Evolutionary conservation across 2,329 filamentous ascomycete genomes (phyloP).

Genomic region (Harringtonia lauricola): DNA sequence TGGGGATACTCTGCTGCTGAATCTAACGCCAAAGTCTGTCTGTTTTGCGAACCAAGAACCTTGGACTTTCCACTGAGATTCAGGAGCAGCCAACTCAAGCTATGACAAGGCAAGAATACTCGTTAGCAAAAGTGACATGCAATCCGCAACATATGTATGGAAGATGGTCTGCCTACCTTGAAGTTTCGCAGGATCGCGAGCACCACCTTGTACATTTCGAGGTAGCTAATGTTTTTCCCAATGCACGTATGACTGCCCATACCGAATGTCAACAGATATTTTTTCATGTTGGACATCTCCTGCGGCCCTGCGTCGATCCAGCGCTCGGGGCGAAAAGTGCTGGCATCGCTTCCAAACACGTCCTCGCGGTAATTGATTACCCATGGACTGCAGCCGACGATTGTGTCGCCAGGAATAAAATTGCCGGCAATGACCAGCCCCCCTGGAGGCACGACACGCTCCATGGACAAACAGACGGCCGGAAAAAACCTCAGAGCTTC

Average conservation of each 20-base stretch:
- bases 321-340: conserved; percentile 27
- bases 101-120: too few species aligned
- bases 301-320: conserved; percentile 25
- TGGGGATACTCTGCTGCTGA: too few species aligned
- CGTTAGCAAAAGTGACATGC: too few species aligned
- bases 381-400: conserved; percentile 26
- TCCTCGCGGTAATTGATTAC: conserved; percentile 20
- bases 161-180: too few species aligned
- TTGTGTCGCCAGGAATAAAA: conserved; percentile 20
- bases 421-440: conserved; percentile 9
- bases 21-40: too few species aligned
- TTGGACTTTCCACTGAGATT: too few species aligned
- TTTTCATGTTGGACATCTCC: background rate
- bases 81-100: too few species aligned
- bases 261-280: conserved; percentile 8
- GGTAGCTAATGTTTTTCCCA: conserved; percentile 29
- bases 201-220: conserved; percentile 32
- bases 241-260: conserved; percentile 26
- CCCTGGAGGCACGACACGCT: conserved; percentile 1
- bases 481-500: conserved; percentile 35
- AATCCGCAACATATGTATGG: too few species aligned
- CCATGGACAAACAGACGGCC: conserved; percentile 3
- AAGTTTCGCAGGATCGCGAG: conserved; percentile 24
- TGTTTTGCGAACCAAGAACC: too few species aligned
- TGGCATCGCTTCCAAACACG: conserved; percentile 22